phyloP scores from a whole-genome alignment of 192 early-diverging fungal genomes.

The Obelidium mucronatum region DNA sequence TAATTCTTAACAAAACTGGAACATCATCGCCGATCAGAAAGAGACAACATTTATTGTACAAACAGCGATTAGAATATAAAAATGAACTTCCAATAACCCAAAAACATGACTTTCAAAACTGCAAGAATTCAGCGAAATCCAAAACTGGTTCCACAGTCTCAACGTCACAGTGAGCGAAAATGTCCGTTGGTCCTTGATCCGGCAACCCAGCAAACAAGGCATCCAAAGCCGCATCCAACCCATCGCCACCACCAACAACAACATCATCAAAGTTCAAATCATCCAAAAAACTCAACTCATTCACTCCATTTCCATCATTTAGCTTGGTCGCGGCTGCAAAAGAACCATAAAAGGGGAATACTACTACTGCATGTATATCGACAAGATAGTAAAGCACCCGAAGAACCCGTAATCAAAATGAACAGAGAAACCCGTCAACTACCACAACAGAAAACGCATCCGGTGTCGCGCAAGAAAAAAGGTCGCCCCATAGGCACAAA shows the following conservation, averaged over 20 bases:
- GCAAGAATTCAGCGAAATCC: too few relatives aligned
- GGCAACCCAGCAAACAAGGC: not conserved
- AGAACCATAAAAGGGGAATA: not conserved
- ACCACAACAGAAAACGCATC: not conserved
- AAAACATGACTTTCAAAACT: too few relatives aligned
- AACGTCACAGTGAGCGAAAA: too few relatives aligned
- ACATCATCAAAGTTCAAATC: not conserved
- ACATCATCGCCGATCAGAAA: too few relatives aligned
- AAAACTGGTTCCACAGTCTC: too few relatives aligned
- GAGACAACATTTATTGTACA: too few relatives aligned
- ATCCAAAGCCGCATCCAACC: not conserved
- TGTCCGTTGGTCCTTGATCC: too few relatives aligned
- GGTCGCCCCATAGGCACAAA: too few relatives aligned
- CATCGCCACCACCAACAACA: not conserved
- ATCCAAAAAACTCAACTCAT: not conserved
- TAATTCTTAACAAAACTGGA: too few relatives aligned
- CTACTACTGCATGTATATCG: not conserved
- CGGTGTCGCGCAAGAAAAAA: constrained; percentile 4
- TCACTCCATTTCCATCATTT: constrained; percentile 26
- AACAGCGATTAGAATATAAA: too few relatives aligned
- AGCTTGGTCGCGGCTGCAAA: constrained; percentile 29
- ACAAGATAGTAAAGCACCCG: too few relatives aligned
- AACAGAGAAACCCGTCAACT: not conserved
- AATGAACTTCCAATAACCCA: too few relatives aligned
- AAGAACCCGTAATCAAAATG: not conserved